Base-by-base conservation (phyloP, 331 rosid species). In the Spiraea crenata region DNA sequence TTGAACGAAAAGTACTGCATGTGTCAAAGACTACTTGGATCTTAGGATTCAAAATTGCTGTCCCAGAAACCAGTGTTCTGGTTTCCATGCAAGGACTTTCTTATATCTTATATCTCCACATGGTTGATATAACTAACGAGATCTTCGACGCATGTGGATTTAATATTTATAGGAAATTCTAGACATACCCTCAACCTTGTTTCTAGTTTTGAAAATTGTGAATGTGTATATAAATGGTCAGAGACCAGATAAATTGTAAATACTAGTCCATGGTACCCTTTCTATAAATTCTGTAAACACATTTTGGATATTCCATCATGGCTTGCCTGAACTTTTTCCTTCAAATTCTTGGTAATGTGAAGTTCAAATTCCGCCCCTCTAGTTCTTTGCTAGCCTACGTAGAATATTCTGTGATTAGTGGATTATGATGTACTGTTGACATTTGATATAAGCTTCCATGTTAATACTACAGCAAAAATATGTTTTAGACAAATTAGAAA, bases 1-100 rank as follows among this genome's bases (percentile, higher is more conserved):
- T 9, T 65, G 57, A 51, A 51, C 57, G 16, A 17, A n/a, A 51
- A 56, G 4, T 56, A 25, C 34, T 19, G 31, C 14, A 7, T 31
- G 15, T 56, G 34, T 25, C 60, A 19, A 56, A 56, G 37, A 9
- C 59, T 49, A 49, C 55, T 49, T 16, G 9, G 17, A 49, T 49
- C 55, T 14, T 45, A 45, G 4, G 12, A 4, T 9, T 49, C 55
- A 49, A 15, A 13, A 49, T 15, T 45, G 17, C 55, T 19, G 4
- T 3, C 16, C 7, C 16, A 50, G 55, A 19, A 50, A 50, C 15
- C 55, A 50, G 7, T 49, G 55, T 54, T 35, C 20, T 54, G 35
- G 59, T 54, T 54, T 54, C 37, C 12, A 17, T 54, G 61, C 39
- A 56, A 56, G 61, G 34, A 56, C 37, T 56, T 56, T 37, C 61